Conservation (phyloP, 257 asterid species). For the Solanum ossicruentum region DNA sequence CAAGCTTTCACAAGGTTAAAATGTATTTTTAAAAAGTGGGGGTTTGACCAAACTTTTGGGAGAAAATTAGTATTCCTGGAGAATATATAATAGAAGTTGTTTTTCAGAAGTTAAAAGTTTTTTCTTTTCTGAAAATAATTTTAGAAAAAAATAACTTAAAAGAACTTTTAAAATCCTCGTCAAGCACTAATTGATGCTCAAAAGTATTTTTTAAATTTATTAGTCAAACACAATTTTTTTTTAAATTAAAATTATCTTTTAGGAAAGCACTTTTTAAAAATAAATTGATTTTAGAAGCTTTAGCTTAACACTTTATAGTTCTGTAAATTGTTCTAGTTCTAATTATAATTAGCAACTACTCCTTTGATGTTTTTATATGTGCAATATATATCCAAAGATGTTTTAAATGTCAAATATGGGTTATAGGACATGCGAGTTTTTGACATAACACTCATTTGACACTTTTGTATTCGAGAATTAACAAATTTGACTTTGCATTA, state of each 20-base stretch:
- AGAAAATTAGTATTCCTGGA: no score
- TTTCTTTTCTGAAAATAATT: no score
- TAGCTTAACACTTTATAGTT: no score
- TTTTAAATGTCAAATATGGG: background rate
- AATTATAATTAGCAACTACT: no score
- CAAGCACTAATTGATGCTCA: no score
- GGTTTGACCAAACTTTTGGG: background rate
- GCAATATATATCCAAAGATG: background rate
- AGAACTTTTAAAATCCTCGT: background rate
- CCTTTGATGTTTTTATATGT: no score
- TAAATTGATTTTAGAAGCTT: no score
- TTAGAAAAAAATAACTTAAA: background rate
- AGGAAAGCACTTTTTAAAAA: no score
- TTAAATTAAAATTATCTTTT: no score
- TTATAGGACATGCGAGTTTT: background rate
- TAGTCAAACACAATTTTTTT: no score
- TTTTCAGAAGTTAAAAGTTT: no score
- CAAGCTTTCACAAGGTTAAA: accelerated
- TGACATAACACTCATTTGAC: background rate
- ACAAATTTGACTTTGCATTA: background rate
- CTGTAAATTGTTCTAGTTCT: background rate
- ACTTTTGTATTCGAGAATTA: background rate
- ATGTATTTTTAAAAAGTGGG: background rate
- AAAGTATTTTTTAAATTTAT: no score
- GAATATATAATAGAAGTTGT: background rate